These are phyloP conservation scores for Stylosanthes scabra DNA, from an alignment of 331 rosid genomes.

Conservation along the genomic window DNA sequence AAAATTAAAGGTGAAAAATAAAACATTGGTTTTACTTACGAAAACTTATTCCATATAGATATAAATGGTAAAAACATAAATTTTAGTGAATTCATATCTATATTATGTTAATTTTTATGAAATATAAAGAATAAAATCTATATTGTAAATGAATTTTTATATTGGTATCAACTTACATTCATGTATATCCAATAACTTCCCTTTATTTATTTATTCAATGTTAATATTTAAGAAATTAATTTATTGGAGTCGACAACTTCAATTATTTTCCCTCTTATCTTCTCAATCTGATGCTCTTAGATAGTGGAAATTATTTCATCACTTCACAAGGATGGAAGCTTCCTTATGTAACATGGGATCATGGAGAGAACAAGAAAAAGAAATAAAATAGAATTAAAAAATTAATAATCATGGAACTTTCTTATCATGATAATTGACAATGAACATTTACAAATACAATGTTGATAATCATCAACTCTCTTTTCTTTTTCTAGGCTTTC, in stretches of 20 bases:
- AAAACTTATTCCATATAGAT: too few relatives aligned
- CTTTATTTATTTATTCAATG: not conserved
- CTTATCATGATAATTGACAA: not conserved
- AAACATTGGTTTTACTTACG: not conserved
- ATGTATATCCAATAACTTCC: too few relatives aligned
- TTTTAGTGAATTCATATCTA: too few relatives aligned
- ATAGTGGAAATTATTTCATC: conserved; percentile 11
- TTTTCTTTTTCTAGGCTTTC: conserved; percentile 43
- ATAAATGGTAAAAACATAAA: too few relatives aligned
- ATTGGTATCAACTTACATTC: too few relatives aligned
- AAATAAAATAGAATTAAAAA: not conserved
- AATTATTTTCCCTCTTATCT: not conserved
- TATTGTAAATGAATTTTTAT: too few relatives aligned
- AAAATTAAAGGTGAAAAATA: not conserved
- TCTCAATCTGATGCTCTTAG: not conserved
- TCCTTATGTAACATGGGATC: not conserved
- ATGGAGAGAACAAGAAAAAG: not conserved
- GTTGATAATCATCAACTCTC: conserved; percentile 20
- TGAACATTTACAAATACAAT: not conserved
- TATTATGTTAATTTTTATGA: too few relatives aligned
- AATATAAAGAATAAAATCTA: too few relatives aligned
- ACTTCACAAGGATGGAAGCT: not conserved
- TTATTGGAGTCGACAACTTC: not conserved
- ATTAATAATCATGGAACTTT: not conserved
- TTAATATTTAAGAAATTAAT: not conserved